These are phyloP conservation scores for Ophiostoma australiae DNA, from an alignment of 2,329 filamentous ascomycete species.

Conservation along the genomic window DNA sequence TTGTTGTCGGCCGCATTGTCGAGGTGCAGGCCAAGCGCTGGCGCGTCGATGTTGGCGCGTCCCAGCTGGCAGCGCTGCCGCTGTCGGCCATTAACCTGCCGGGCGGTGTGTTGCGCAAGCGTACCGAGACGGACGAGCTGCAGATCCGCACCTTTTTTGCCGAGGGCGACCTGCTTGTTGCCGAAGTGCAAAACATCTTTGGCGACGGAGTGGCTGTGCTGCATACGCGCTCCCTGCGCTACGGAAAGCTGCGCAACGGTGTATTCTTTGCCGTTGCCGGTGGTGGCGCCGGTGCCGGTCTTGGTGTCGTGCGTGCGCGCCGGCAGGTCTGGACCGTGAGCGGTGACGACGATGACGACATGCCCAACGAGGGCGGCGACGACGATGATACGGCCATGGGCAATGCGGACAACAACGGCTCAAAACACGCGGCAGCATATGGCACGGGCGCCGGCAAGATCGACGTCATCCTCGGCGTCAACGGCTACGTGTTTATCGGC, in stretches of 20 bases:
- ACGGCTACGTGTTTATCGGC: conserved; percentile 82
- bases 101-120: conserved; percentile 82
- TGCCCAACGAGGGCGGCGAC: conserved; percentile 60
- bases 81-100: conserved; percentile 91
- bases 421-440: conserved; percentile 17
- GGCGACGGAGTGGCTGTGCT: conserved; percentile 79
- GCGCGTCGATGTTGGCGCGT: conserved; percentile 89
- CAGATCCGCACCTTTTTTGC: conserved; percentile 97
- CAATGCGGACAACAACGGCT: not conserved
- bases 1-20: conserved; percentile 88
- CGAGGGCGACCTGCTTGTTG: conserved; percentile 88
- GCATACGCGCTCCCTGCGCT: conserved; percentile 86
- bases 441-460: conserved; percentile 55
- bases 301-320: conserved; percentile 76
- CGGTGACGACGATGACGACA: conserved; percentile 43
- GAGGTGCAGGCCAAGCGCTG: conserved; percentile 91
- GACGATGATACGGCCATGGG: conserved; percentile 65
- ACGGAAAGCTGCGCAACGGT: conserved; percentile 92
- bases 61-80: conserved; percentile 77
- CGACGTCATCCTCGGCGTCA: conserved; percentile 86
- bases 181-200: conserved; percentile 88
- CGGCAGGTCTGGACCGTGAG: conserved; percentile 84
- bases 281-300: conserved; percentile 76
- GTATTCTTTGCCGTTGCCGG: conserved; percentile 79
- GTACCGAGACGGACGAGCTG: conserved; percentile 92